Conservation (phyloP, 1,284 basidiomycete genomes). For the Xerocomus amazonicus region DNA sequence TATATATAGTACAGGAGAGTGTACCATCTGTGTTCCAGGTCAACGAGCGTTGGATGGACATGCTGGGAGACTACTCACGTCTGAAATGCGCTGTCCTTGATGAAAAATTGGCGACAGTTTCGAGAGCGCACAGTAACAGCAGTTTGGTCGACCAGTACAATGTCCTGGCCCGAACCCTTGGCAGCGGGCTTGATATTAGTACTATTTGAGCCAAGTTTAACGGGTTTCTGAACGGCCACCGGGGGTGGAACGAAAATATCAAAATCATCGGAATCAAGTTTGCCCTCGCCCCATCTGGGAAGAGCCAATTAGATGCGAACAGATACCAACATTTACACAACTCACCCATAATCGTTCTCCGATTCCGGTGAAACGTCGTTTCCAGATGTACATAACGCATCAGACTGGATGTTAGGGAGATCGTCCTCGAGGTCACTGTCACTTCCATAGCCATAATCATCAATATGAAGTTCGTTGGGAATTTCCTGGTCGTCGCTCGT, state of each 20-base stretch:
- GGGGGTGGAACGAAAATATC: not conserved
- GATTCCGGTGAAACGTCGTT: not conserved
- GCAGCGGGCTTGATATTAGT: not conserved
- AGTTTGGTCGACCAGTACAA: not conserved
- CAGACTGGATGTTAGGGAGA: too few species aligned
- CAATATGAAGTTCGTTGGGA: not conserved
- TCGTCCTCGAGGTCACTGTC: not conserved
- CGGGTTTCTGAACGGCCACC: not conserved
- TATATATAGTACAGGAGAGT: constrained; percentile 13
- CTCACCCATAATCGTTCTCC: not conserved
- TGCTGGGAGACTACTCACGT: constrained; percentile 6
- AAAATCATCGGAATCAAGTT: not conserved
- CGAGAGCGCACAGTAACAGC: not conserved
- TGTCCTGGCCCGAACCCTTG: not conserved
- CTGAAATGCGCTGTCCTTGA: constrained; percentile 24
- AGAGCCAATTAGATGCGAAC: not conserved
- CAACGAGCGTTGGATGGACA: not conserved
- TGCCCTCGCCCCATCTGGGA: not conserved
- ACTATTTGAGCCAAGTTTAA: not conserved
- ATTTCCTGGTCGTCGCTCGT: constrained; percentile 5
- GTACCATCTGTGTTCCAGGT: not conserved
- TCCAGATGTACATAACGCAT: not conserved
- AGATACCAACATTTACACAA: not conserved
- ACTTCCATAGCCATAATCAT: constrained; percentile 23
- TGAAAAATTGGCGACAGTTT: constrained; percentile 13